These are phyloP conservation scores for Exophiala viscosa DNA, from an alignment of 2,329 filamentous ascomycete species.

Conservation along the genomic window DNA sequence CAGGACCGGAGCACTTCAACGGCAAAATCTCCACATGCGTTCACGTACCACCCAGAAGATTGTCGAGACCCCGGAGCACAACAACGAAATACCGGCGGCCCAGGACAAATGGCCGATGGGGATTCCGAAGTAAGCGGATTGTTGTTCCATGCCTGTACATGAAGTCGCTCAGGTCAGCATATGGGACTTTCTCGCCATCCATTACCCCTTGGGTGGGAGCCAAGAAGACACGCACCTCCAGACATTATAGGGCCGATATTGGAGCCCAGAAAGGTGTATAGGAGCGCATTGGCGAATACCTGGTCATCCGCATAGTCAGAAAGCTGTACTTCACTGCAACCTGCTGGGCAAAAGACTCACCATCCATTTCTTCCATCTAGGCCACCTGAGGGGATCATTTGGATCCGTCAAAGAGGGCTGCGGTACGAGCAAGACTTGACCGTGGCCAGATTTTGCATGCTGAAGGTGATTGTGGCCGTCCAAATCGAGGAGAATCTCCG, in stretches of 20 bases:
- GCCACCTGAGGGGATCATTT: not conserved
- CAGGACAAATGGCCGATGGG: not conserved
- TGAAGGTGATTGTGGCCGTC: conserved; percentile 1
- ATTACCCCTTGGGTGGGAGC: too few species aligned
- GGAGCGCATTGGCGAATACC: not conserved
- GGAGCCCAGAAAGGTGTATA: not conserved
- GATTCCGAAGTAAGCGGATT: not conserved
- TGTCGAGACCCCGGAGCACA: not conserved
- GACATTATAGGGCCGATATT: not conserved
- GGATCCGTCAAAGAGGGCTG: conserved; percentile 1
- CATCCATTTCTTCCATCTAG: conserved; percentile 2
- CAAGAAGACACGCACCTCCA: not conserved
- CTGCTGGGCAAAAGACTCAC: not conserved
- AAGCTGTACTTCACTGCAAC: not conserved
- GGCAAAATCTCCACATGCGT: not conserved
- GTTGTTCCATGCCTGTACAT: conserved; percentile 1
- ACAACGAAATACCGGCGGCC: not conserved
- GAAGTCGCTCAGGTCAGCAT: not conserved
- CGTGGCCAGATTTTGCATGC: not conserved
- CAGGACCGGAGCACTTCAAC: not conserved
- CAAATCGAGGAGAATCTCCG: conserved; percentile 1
- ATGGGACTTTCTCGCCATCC: not conserved
- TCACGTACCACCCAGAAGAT: not conserved
- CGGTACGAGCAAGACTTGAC: conserved; percentile 1
- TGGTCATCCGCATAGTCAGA: not conserved